Base-by-base conservation (phyloP, 345 rosid genomes). In the Raphanus raphanistrum region DNA sequence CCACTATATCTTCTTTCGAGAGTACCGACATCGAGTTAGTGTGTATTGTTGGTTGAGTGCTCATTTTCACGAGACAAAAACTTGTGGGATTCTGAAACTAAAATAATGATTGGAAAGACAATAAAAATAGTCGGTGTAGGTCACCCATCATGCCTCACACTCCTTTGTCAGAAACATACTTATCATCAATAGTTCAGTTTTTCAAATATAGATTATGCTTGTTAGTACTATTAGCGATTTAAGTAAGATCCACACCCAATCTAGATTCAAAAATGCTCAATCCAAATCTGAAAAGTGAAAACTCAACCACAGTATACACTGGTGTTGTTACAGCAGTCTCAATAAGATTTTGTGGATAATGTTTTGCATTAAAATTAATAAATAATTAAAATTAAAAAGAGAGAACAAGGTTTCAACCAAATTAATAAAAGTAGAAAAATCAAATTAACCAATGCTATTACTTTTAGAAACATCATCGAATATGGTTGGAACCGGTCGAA, bases 1-100 rank as follows among this genome's bases (percentile, higher is more conserved):
- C 54, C 79, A 61, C 74, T 5, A 60, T 48, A 69, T 48, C 74
- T 69, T 69, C 21, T 25, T 27, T 5, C 17, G 31, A 63, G 75
- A 61, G 15, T 29, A 70, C 75, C 70, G 74, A 61, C 74, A 48
- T 21, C 15, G 54, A 59, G 25, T 12, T n/a, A 13, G 13, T 45
- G 6, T 45, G 52, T 45, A 45, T 50, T 27, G 43, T 33, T 65
- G 1, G 78, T 66, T 65, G 72, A 16, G 8, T 36, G 21, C 12
- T 59, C 73, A 8, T 25, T 65, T 62, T 60, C 66, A 59, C 3
- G 26, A 59, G 66, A 59, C 65, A 17, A 16, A 45, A 8, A 59
- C 33, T 28, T 57, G 38, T 66, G 28, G 13, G 78, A 31, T 57
- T 72, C n/a, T 50, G 68, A 28, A 17, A 61, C 4, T 3, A 33